Percentiles rank a stretch among this genome's conserved stretches.
Conservation (phyloP, 495 filamentous ascomycete genomes). For the Podospora fimiseda region DNA sequence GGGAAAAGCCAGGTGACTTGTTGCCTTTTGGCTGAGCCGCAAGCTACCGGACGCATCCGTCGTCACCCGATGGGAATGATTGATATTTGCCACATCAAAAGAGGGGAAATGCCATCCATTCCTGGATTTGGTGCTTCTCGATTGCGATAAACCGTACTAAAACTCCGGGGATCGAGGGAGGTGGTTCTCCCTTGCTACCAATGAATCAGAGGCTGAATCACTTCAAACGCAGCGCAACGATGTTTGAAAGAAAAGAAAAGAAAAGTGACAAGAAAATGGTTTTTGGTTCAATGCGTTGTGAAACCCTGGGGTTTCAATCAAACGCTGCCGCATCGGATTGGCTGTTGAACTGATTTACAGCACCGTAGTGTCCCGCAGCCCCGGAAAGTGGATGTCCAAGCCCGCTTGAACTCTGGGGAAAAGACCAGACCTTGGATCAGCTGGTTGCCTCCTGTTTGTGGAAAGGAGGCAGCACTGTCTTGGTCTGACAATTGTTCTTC, state of each 20-base stretch:
- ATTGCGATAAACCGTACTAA: no score
- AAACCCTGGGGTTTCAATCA: not conserved
- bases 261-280: not conserved
- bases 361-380: slow-evolving; percentile 1
- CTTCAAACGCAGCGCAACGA: no score
- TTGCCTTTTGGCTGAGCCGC: not conserved
- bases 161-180: no score
- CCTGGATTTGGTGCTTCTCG: no score
- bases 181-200: no score
- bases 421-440: not conserved
- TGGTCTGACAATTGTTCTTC: no score
- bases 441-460: not conserved
- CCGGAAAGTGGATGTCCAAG: not conserved
- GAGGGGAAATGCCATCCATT: not conserved
- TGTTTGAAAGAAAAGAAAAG: no score
- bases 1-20: not conserved
- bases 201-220: no score
- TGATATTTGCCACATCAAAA: not conserved
- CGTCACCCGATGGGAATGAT: not conserved
- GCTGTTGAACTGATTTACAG: not conserved
- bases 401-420: not conserved
- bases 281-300: not conserved
- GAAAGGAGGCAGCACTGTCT: not conserved
- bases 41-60: not conserved
- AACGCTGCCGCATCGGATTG: no score